Base-by-base conservation (phyloP, 805 yeast species). In the Sugiyamaella qingdaonensis region DNA sequence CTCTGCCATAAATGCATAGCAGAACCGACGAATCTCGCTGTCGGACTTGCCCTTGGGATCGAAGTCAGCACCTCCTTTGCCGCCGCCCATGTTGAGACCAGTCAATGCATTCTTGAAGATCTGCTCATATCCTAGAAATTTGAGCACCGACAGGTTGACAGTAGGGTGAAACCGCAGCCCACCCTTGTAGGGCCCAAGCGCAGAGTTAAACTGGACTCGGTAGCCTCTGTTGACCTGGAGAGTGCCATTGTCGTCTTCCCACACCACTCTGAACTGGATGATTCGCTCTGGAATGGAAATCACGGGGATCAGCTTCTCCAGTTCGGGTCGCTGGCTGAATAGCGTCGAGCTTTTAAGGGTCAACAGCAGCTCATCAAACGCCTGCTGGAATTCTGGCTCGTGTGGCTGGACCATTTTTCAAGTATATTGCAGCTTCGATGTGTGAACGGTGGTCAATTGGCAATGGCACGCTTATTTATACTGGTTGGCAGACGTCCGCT, bases 361-460 rank as follows among this genome's bases (percentile, higher is more conserved):
- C 60, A 86, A 77, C 68, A 84, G 81, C 66, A 92, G 83, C 81
- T 92, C 99, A 76, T 87, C 80, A 84, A 86, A 89, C 66, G 99
- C 99, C 82, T 92, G 99, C 76, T 91, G 91, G 78, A 92, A 92
- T 84, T 92, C 99, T 64, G 99, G 98, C 80, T 92, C 98, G 76
- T 80, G 78, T 62, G 95, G 91, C 73, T 82, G 82, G 77, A 80
- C 88, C 89, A 84, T 83, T 74, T 60, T n/a, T n/a, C n/a, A n/a
- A n/a, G n/a, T n/a, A n/a, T n/a, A n/a, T n/a, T n/a, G n/a, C n/a
- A n/a, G n/a, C n/a, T n/a, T n/a, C n/a, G n/a, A n/a, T n/a, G n/a
- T n/a, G n/a, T n/a, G n/a, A n/a, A n/a, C n/a, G n/a, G n/a, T n/a
- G n/a, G 7, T 24, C 29, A 24, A 24, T 24, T 24, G 29, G 29